These are phyloP conservation scores for Sporisorium graminicola DNA, from an alignment of 1,284 basidiomycete genomes.

Conservation along the genomic window DNA sequence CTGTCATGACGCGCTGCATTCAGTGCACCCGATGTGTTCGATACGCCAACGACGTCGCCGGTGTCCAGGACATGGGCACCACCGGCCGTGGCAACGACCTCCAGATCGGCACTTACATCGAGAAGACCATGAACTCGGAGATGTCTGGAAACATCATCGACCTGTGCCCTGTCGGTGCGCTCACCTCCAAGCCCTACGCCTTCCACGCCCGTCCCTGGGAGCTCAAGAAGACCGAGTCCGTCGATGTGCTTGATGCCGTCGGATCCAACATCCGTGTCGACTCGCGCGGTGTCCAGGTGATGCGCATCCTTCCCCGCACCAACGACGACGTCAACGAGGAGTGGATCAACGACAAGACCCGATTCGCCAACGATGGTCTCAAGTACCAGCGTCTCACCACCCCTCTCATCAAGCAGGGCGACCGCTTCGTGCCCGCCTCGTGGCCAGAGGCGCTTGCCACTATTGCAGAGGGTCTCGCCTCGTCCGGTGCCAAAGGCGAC, in stretches of 20 bases:
- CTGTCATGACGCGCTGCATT: slow-evolving; percentile 99
- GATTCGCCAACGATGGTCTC: slow-evolving; percentile 95
- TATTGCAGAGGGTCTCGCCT: slow-evolving; percentile 82
- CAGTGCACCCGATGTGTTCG: slow-evolving; percentile 99
- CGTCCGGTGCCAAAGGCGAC: slow-evolving; percentile 88
- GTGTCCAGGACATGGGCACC: slow-evolving; percentile 96
- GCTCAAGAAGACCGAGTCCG: slow-evolving; percentile 95
- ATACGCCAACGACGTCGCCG: slow-evolving; percentile 98
- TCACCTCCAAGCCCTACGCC: slow-evolving; percentile 97
- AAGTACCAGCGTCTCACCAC: slow-evolving; percentile 94
- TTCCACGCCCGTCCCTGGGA: slow-evolving; percentile 99
- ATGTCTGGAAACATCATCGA: slow-evolving; percentile 97
- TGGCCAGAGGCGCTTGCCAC: slow-evolving; percentile 92
- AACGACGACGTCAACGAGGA: slow-evolving; percentile 99
- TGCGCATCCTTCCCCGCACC: slow-evolving; percentile 94
- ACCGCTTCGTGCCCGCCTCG: slow-evolving; percentile 88
- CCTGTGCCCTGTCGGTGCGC: slow-evolving; percentile 92
- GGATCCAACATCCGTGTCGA: slow-evolving; percentile 98
- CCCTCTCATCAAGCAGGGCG: slow-evolving; percentile 89
- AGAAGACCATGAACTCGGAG: slow-evolving; percentile 97
- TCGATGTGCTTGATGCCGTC: slow-evolving; percentile 98
- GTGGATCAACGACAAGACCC: slow-evolving; percentile 99
- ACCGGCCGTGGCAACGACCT: slow-evolving; percentile 97
- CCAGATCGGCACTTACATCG: slow-evolving; percentile 98
- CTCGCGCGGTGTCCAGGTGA: slow-evolving; percentile 93